These are phyloP conservation scores for Trametes maxima DNA, from an alignment of 768 basidiomycete species.

Conservation along the genomic window DNA sequence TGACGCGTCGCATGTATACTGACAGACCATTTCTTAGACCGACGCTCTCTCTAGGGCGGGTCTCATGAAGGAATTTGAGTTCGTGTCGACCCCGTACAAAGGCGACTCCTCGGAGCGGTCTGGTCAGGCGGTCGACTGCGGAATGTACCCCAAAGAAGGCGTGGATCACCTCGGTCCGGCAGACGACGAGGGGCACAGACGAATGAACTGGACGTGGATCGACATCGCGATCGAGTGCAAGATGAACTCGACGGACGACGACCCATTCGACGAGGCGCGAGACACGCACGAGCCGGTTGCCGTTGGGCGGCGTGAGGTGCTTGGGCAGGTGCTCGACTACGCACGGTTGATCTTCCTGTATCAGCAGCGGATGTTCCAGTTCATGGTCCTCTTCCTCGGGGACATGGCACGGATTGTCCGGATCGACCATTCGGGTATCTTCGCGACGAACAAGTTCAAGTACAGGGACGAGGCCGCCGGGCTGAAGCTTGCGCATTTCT, in stretches of 20 bases:
- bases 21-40: too few relatives aligned
- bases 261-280: slow-evolving; percentile 6
- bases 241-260: background rate
- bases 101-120: too few relatives aligned
- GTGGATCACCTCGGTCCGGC: too few relatives aligned
- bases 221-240: slow-evolving; percentile 16
- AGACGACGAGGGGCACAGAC: background rate
- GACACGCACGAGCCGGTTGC: background rate
- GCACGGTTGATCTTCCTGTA: background rate
- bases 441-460: slow-evolving; percentile 8
- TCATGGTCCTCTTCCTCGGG: slow-evolving; percentile 8
- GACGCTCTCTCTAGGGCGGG: too few relatives aligned
- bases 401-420: background rate
- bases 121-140: too few relatives aligned
- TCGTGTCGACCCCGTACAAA: too few relatives aligned
- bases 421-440: background rate
- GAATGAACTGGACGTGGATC: slow-evolving; percentile 2
- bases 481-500: slow-evolving; percentile 1
- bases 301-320: background rate
- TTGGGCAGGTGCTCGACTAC: slow-evolving; percentile 10
- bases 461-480: background rate
- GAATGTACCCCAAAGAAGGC: too few relatives aligned
- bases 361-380: slow-evolving; percentile 7
- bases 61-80: too few relatives aligned
- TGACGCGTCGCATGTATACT: too few relatives aligned